Evolutionary conservation across 306 rosid genomes (phyloP).

Genomic region (Vigna hirtella): DNA sequence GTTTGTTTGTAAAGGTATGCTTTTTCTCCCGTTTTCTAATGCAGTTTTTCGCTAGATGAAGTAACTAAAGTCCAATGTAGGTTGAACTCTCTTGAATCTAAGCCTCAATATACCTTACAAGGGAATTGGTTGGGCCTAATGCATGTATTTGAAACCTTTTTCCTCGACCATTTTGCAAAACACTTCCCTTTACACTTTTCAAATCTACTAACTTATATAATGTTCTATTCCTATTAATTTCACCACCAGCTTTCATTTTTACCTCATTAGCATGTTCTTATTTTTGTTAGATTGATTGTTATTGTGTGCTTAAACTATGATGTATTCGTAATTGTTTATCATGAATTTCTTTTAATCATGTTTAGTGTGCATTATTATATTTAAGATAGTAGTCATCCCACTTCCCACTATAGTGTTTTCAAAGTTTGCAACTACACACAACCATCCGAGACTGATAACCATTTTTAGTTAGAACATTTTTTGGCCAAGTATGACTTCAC

Average conservation of each 20-base stretch:
- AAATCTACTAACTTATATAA: neutral
- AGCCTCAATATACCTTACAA: too few species aligned
- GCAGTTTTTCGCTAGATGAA: neutral
- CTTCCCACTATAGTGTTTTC: neutral
- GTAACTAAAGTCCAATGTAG: too few species aligned
- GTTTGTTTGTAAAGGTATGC: too few species aligned
- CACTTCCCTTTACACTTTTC: neutral
- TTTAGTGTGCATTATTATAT: neutral
- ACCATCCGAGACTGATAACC: neutral
- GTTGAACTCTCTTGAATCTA: too few species aligned
- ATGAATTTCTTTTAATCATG: neutral
- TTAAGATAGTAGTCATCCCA: neutral
- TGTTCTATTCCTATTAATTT: neutral
- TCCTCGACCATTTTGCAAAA: neutral
- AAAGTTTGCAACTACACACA: neutral
- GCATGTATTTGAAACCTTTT: neutral
- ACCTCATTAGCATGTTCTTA: neutral
- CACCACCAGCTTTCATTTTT: neutral
- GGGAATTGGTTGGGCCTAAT: too few species aligned
- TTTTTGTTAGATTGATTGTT: neutral
- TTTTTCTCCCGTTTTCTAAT: neutral
- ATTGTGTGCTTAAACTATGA: neutral
- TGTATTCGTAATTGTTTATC: neutral
- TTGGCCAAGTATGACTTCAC: neutral
- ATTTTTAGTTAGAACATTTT: neutral